Conservation (phyloP, 208 protist species). For the Wallacemonas sp. region DNA sequence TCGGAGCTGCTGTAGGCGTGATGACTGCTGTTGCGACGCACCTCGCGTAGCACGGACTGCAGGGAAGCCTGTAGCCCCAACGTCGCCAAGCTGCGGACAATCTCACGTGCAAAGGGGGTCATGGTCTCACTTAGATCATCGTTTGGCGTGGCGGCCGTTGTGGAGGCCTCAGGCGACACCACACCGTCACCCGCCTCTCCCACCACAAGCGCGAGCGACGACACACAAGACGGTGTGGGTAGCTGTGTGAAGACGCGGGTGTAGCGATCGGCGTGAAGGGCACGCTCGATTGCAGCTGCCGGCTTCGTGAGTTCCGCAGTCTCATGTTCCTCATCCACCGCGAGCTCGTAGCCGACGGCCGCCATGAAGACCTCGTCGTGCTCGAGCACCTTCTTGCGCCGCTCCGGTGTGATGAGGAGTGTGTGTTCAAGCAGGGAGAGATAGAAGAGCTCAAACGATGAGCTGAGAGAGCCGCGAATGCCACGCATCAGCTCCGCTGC, state of each 20-base stretch:
- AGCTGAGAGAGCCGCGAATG: conserved; percentile 78
- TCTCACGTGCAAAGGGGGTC: conserved; percentile 21
- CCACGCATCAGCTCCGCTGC: conserved; percentile 76
- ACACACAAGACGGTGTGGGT: neutral
- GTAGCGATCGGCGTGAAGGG: conserved; percentile 9
- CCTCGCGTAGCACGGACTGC: conserved; percentile 42
- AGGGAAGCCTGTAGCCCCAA: conserved; percentile 30
- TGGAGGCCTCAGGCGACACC: too few species aligned
- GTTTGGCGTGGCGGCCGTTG: neutral
- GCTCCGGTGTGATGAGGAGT: conserved; percentile 19
- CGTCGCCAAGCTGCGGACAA: conserved; percentile 40
- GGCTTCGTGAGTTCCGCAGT: too few species aligned
- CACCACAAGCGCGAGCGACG: too few species aligned
- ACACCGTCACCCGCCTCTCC: too few species aligned
- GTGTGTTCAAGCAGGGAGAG: conserved; percentile 51
- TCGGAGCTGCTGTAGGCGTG: conserved; percentile 11
- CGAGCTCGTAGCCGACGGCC: neutral
- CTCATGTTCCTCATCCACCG: neutral
- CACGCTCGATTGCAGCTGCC: too few species aligned
- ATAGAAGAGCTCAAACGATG: conserved; percentile 77
- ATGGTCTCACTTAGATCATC: conserved; percentile 1
- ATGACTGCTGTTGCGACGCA: neutral
- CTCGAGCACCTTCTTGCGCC: neutral
- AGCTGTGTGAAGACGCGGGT: neutral
- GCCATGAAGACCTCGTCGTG: conserved; percentile 8